Evolutionary conservation across 2,329 filamentous ascomycete species (phyloP), one percentile per base, ranked within the genome.

Genomic region (Bipolaris zeicola): DNA sequence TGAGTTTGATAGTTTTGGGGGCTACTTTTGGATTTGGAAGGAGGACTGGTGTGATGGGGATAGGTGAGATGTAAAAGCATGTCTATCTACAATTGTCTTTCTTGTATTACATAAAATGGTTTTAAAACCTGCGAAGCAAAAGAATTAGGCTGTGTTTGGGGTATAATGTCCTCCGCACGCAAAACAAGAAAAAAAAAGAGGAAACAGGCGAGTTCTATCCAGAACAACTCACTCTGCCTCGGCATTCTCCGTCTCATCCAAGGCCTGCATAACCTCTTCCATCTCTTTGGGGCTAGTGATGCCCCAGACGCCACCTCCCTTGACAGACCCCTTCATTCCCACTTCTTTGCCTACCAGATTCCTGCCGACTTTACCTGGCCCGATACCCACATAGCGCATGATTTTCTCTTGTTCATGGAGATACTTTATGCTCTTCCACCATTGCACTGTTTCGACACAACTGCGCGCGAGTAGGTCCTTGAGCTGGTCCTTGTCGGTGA

Each of bases 311-410:
- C 94, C 94, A 46, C 92, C 93, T 1, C 92, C 92, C 73, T 94
- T 96, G 46, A 94, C 85, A 14, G 85, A 80, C 52, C 95, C 91
- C 68, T 89, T 85, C 86, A 95, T 93, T 8, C 92, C 93, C 3
- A 97, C 93, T 77, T 97, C 94, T 77, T 97, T 97, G 11, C 93
- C 92, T 1, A 98, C 93, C 6, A 98, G 81, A 73, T 97, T 97
- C 55, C 93, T 84, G 0, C 94, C 94, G 2, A 98, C 94, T 74
- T 96, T 96, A 5, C 94, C 94, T 0, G 94, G 94, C 0, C 94
- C 94, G 60, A 98, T 91, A 41, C 94, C 94, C 47, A 98, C 85
- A 89, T 94, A 97, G 53, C 93, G 82, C 67, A 88, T 83, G 16
- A 96, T 90, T 61, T 88, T 88, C 69, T 89, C 85, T 67, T 95